Conservation (phyloP, 73 alveolate species). For the Uronychia binucleata region DNA sequence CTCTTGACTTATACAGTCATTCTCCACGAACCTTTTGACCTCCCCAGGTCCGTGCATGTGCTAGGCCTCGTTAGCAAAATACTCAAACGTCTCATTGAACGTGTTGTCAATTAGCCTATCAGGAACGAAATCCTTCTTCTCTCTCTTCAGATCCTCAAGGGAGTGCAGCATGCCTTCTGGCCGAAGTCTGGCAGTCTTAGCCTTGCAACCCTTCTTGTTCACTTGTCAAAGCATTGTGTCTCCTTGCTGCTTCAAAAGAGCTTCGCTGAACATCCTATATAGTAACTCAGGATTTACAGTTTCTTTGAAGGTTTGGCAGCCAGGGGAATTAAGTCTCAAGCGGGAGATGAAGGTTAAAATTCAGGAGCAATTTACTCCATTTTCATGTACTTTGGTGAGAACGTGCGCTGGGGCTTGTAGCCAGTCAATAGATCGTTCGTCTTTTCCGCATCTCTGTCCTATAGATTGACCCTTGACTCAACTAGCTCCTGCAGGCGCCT, state of each 20-base stretch:
- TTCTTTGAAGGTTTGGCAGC: not conserved
- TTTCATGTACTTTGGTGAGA: not conserved
- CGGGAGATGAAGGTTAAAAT: not conserved
- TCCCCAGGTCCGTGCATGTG: not conserved
- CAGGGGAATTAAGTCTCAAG: not conserved
- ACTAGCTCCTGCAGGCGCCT: not conserved
- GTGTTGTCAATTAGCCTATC: not conserved
- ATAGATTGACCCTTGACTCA: not conserved
- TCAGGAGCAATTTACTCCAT: not conserved
- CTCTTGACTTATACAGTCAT: not conserved
- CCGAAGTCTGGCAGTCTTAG: not conserved
- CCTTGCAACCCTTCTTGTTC: not conserved
- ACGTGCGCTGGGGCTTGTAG: not conserved
- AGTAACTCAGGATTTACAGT: not conserved
- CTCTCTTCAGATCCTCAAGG: not conserved
- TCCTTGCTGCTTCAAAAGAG: too few species aligned
- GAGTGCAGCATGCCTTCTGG: not conserved
- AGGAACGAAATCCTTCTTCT: not conserved
- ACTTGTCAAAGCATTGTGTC: not conserved
- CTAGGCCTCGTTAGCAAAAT: not conserved
- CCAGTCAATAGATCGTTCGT: not conserved
- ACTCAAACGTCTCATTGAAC: not conserved
- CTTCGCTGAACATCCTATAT: not conserved
- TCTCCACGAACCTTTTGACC: not conserved
- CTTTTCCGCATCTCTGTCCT: not conserved